Conservation (phyloP, 345 rosid species). For the Gossypium bickii region DNA sequence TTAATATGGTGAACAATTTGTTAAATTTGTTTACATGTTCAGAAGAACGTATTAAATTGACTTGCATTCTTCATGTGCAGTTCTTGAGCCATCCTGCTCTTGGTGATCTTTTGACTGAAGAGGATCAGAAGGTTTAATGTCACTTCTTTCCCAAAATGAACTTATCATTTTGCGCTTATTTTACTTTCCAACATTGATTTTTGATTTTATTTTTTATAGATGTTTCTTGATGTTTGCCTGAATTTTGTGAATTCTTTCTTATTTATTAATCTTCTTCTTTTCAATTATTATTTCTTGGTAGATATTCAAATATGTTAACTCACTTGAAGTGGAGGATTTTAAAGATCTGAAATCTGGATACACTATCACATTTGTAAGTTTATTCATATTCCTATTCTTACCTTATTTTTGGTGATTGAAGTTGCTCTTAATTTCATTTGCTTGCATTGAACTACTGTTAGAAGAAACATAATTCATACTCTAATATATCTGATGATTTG, state of each 20-base stretch:
- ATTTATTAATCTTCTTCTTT: too few relatives aligned
- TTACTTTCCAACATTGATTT: too few relatives aligned
- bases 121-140: slow-evolving; percentile 58
- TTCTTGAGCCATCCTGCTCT: slow-evolving; percentile 2
- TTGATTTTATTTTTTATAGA: too few relatives aligned
- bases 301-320: slow-evolving; percentile 50
- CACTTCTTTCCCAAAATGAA: too few relatives aligned
- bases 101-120: not conserved
- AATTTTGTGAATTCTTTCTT: too few relatives aligned
- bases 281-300: too few relatives aligned
- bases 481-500: not conserved
- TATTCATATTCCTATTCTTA: not conserved
- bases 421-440: not conserved
- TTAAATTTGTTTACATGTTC: too few relatives aligned
- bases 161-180: too few relatives aligned
- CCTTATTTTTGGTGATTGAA: not conserved
- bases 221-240: too few relatives aligned
- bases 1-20: too few relatives aligned
- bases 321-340: slow-evolving; percentile 30
- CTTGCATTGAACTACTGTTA: not conserved
- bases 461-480: not conserved
- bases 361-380: slow-evolving; percentile 40
- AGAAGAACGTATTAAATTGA: too few relatives aligned
- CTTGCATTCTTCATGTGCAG: too few relatives aligned
- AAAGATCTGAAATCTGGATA: slow-evolving; percentile 92